Evolutionary conservation across 2,329 filamentous ascomycete species (phyloP).

Genomic region (Fusarium sp.): DNA sequence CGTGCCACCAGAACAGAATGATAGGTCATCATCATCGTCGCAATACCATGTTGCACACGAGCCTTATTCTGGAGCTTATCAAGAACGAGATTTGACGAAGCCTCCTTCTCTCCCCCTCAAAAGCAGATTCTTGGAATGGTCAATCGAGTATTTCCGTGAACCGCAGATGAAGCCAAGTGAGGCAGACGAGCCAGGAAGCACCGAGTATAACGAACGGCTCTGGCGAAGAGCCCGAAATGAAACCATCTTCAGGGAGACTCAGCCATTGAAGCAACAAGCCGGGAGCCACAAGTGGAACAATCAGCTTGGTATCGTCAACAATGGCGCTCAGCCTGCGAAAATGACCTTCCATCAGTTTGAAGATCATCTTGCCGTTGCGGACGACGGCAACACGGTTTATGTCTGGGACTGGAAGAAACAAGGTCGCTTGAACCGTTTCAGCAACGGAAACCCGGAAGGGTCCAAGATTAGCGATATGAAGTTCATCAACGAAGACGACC

Average conservation of each 20-base stretch:
- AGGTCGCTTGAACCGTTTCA: slow-evolving; percentile 82
- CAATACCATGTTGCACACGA: slow-evolving; percentile 80
- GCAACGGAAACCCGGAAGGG: slow-evolving; percentile 90
- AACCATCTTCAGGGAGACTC: slow-evolving; percentile 88
- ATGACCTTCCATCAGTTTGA: slow-evolving; percentile 99
- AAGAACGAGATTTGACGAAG: slow-evolving; percentile 68
- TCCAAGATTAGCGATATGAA: slow-evolving; percentile 94
- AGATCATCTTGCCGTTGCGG: slow-evolving; percentile 91
- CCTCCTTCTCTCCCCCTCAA: slow-evolving; percentile 76
- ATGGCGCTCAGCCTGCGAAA: slow-evolving; percentile 87
- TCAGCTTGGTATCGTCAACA: slow-evolving; percentile 84
- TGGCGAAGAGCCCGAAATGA: slow-evolving; percentile 96
- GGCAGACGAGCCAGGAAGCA: slow-evolving; percentile 93
- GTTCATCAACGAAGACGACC: slow-evolving; percentile 98
- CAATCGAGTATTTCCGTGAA: slow-evolving; percentile 96
- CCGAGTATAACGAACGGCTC: slow-evolving; percentile 93
- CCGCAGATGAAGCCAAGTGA: slow-evolving; percentile 98
- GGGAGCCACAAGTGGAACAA: slow-evolving; percentile 89
- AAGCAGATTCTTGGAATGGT: slow-evolving; percentile 93
- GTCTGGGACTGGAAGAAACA: slow-evolving; percentile 94
- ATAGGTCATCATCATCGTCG: slow-evolving; percentile 68
- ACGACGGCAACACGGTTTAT: slow-evolving; percentile 89
- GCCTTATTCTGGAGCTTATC: slow-evolving; percentile 82
- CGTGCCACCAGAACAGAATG: slow-evolving; percentile 78
- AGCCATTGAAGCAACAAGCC: slow-evolving; percentile 90